Percentiles rank a stretch among this genome's conserved stretches.
Conservation (phyloP, 1,284 basidiomycete species). For the Laetiporus sulphureus region DNA sequence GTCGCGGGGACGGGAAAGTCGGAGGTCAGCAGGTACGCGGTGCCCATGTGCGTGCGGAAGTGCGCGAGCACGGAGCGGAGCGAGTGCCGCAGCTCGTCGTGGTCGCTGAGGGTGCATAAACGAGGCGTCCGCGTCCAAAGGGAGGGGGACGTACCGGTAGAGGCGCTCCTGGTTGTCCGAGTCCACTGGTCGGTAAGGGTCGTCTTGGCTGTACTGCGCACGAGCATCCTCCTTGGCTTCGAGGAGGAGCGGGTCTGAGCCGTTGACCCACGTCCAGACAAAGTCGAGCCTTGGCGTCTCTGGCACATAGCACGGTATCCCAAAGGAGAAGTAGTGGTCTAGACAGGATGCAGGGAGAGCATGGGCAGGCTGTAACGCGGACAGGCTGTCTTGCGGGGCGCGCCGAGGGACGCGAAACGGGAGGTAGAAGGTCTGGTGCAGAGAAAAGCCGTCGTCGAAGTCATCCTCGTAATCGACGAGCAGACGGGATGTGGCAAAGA, state of each 20-base stretch:
- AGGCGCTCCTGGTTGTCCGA: slow-evolving; percentile 17
- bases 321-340: slow-evolving; percentile 19
- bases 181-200: slow-evolving; percentile 19
- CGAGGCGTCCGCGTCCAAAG: too few relatives aligned
- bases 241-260: slow-evolving; percentile 20
- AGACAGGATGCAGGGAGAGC: slow-evolving; percentile 18
- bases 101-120: too few relatives aligned
- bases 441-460: background rate
- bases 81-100: slow-evolving; percentile 25
- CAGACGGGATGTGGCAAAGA: background rate
- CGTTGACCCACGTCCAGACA: slow-evolving; percentile 27
- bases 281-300: slow-evolving; percentile 18
- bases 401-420: background rate
- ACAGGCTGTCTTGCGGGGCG: slow-evolving; percentile 5
- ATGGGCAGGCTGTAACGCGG: slow-evolving; percentile 1
- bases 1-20: slow-evolving; percentile 19
- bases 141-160: slow-evolving; percentile 24
- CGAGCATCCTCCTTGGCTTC: slow-evolving; percentile 13
- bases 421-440: slow-evolving; percentile 2
- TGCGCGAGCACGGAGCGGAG: slow-evolving; percentile 23
- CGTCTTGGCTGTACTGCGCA: slow-evolving; percentile 11
- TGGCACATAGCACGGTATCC: slow-evolving; percentile 17
- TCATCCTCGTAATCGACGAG: background rate
- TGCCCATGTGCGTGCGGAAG: slow-evolving; percentile 17
- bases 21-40: slow-evolving; percentile 22